Evolutionary conservation across 257 asterid genomes (phyloP).

Genomic region (Echites panduratus): DNA sequence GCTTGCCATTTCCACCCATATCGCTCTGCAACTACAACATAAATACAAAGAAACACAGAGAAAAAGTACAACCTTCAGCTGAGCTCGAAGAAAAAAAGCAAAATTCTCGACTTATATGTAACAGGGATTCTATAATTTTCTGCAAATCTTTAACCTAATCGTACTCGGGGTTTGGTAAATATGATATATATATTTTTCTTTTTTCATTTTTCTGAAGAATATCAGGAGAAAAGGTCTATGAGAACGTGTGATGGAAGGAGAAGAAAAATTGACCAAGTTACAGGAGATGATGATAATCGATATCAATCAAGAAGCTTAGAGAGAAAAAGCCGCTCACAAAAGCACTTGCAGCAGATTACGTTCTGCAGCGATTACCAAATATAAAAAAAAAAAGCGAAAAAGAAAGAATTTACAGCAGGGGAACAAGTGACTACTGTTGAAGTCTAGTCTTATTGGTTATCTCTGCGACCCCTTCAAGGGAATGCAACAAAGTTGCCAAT

Average conservation of each 20-base stretch:
- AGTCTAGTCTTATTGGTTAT: background rate
- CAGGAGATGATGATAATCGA: background rate
- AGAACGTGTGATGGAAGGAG: background rate
- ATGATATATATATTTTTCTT: constrained; percentile 3
- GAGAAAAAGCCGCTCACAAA: background rate
- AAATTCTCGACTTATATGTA: background rate
- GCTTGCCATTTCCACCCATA: constrained; percentile 60
- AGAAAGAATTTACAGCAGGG: background rate
- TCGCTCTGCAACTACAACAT: constrained; percentile 1
- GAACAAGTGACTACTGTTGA: background rate
- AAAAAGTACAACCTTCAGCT: background rate
- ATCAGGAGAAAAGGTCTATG: background rate
- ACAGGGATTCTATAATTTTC: background rate
- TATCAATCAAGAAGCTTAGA: background rate
- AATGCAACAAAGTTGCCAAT: background rate
- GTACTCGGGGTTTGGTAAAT: constrained; percentile 4
- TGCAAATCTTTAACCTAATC: background rate
- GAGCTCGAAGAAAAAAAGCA: background rate
- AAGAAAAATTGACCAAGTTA: constrained; percentile 4
- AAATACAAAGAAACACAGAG: background rate
- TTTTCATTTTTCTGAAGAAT: background rate
- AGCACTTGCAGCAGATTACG: background rate
- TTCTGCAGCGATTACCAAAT: background rate
- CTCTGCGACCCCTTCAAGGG: background rate
- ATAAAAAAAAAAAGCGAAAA: background rate